Evolutionary conservation across 768 basidiomycete species (phyloP).

Genomic region (Naganishia antarctica): DNA sequence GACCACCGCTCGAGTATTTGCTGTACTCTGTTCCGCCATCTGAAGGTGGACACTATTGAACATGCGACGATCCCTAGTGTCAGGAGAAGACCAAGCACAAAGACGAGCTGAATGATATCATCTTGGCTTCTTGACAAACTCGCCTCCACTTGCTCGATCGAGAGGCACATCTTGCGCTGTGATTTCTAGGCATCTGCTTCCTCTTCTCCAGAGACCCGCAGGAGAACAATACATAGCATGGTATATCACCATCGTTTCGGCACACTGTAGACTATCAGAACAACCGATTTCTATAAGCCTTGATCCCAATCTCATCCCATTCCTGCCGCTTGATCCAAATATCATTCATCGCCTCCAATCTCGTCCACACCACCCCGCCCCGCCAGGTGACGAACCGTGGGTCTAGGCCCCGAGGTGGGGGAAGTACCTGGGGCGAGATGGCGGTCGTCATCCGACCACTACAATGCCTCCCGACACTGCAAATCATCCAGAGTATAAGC

Average conservation of each 20-base stretch:
- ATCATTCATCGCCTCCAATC: conserved; percentile 84
- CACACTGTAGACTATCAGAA: no score
- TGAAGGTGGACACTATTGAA: no score
- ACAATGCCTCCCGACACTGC: neutral
- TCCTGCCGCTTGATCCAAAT: conserved; percentile 82
- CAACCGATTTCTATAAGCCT: conserved; percentile 49
- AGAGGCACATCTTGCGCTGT: neutral
- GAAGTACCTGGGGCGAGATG: conserved; percentile 65
- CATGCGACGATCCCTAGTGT: no score
- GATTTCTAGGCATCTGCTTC: no score
- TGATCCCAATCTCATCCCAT: conserved; percentile 56
- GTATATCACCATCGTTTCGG: no score
- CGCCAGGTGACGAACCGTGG: conserved; percentile 89
- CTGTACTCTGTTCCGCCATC: no score
- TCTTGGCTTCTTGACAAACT: neutral
- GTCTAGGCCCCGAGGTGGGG: conserved; percentile 90
- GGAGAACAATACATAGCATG: no score
- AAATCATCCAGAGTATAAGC: neutral
- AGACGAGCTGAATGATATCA: neutral
- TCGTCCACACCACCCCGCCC: conserved; percentile 81
- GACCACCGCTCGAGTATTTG: no score
- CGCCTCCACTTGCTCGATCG: neutral
- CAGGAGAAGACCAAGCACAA: no score
- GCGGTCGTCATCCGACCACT: neutral
- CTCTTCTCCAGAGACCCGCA: no score